Base-by-base conservation (phyloP, 345 rosid genomes). In the Eucalyptus albens region DNA sequence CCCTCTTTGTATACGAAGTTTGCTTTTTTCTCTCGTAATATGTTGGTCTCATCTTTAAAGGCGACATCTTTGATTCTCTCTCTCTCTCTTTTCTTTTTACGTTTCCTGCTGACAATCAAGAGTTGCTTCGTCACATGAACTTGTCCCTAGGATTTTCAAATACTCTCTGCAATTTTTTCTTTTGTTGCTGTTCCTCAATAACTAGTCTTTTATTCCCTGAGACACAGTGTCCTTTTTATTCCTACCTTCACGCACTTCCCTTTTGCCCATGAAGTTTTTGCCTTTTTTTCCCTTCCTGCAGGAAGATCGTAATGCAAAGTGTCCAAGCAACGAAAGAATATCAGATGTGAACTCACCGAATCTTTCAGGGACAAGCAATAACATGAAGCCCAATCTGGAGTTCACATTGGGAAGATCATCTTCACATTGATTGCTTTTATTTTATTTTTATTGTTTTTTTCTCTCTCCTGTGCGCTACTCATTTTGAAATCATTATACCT, bases 351-450 rank as follows among this genome's bases (percentile, higher is more conserved):
- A 96, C 92, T 96, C 99, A 89, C 94, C 99, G 89, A 95, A 93
- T 86, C 92, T 86, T 40, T 94, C 98, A 67, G 96, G 95, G 92
- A 91, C 96, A 91, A 95, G 95, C 93, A 62, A 33, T 59, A 95
- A 95, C 90, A 94, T 92, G 96, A 97, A 92, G 92, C 99, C 99
- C 85, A 98, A 96, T 93, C 95, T 98, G 90, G 99, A 98, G 89
- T 98, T 98, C 92, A 97, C 99, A 47, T 92, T 98, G 95, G 99
- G 99, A 77, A 93, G 98, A 92, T 92, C 96, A 94, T 77, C 85
- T 21, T 77, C 85, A 21, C 85, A 77, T 40, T 77, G 44, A 77
- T 77, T 40, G 29, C 85, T 11, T 40, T 44, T 50, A 15, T 47
- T 45, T 50, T 55, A 49, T 16, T 53, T 59, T 59, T 2, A 60